phyloP scores from a whole-genome alignment of 2,329 filamentous ascomycete species.

The Paraphaeosphaeria sporulosa region DNA sequence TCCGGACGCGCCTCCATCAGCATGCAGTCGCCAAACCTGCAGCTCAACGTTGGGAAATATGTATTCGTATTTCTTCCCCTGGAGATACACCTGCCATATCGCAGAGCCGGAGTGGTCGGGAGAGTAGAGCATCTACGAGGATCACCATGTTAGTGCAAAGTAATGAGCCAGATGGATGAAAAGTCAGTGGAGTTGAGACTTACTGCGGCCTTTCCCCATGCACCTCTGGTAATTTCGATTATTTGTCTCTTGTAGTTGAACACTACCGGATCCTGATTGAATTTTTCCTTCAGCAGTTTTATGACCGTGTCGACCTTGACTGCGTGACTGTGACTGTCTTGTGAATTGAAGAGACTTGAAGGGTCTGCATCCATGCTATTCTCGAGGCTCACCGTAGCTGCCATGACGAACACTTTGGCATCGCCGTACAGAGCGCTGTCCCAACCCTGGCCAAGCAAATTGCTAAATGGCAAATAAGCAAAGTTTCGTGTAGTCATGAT shows the following conservation, averaged over 20 bases:
- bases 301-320: not conserved
- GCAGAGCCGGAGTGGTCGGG: not conserved
- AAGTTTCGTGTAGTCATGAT: not conserved
- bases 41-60: not conserved
- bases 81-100: not conserved
- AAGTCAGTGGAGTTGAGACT: not conserved
- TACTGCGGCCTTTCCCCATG: not conserved
- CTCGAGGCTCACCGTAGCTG: not conserved
- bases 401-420: not conserved
- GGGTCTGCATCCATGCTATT: not conserved
- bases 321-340: not conserved
- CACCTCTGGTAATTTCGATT: not conserved
- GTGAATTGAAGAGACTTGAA: not conserved
- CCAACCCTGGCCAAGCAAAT: not conserved
- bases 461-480: not conserved
- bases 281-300: not conserved
- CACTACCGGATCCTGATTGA: not conserved
- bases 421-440: not conserved
- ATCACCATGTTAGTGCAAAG: not conserved
- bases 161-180: not conserved
- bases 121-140: not conserved
- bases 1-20: no score
- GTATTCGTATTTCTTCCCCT: not conserved
- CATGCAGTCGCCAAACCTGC: not conserved
- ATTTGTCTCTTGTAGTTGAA: not conserved